phyloP scores from a whole-genome alignment of 148 eudicot species.

The Fagopyrum tataricum region DNA sequence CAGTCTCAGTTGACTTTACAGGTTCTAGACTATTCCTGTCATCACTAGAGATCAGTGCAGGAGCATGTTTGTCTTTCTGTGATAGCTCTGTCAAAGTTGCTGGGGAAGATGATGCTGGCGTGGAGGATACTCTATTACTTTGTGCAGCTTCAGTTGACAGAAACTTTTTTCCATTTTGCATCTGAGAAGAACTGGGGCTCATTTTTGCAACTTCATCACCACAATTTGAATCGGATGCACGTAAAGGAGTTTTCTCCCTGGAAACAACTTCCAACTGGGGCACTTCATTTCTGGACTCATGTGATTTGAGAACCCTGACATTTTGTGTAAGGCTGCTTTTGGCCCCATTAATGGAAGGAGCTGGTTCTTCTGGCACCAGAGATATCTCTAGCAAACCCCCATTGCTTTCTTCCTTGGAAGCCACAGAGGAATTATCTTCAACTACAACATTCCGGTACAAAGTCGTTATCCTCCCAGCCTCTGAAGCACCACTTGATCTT shows the following conservation, averaged over 20 bases:
- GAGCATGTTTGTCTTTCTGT: constrained; percentile 22
- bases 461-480: constrained; percentile 54
- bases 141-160: background rate
- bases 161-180: constrained; percentile 1
- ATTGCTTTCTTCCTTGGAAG: constrained; percentile 25
- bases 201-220: constrained; percentile 1
- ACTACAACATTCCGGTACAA: constrained; percentile 51
- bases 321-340: background rate
- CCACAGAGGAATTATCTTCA: constrained; percentile 39
- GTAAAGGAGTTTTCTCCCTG: background rate
- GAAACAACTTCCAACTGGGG: background rate
- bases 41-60: constrained; percentile 19
- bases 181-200: background rate
- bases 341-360: background rate
- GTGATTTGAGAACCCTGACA: constrained; percentile 2
- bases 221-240: background rate
- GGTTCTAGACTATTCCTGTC: constrained; percentile 20
- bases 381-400: constrained; percentile 42
- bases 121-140: constrained; percentile 16
- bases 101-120: constrained; percentile 25
- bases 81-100: constrained; percentile 15
- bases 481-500: constrained; percentile 56
- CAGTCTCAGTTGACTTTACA: constrained; percentile 15
- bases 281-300: background rate
- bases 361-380: constrained; percentile 35